Evolutionary conservation across 345 rosid genomes (phyloP), one percentile per base, ranked within the genome.

Genomic region (Camelina sativa): DNA sequence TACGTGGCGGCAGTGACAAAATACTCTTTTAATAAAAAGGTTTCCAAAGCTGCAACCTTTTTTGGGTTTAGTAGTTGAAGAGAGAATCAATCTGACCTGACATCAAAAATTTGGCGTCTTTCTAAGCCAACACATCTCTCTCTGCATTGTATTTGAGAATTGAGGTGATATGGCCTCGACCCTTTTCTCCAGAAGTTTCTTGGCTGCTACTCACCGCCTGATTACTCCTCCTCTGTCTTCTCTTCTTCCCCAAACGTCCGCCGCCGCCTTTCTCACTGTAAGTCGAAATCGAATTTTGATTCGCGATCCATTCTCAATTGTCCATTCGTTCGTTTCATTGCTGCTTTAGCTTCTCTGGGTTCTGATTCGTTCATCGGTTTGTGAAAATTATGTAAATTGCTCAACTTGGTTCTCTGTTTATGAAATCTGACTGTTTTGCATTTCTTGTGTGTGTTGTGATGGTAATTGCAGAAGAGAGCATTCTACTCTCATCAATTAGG

Each of bases 161-260:
- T 67, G 28, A 20, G 71, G 82, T 40, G 83, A 77, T 19, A 88
- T 90, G 90, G 90, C 93, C 47, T 81, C 90, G 11, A 8, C 86
- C 16, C 75, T 79, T 79, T 76, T 86, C 77, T 38, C 85, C 60
- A 82, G 86, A 70, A 35, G 75, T 25, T 71, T 88, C 22, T 47
- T 71, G 74, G 82, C 82, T 57, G 25, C 82, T 23, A 62, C 86
- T 65, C 84, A 70, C 74, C 89, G 93, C 68, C 40, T 86, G 69
- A 48, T 84, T 73, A 51, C 71, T 80, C 86, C 15, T 43, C 30
- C 22, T 70, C 84, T 70, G 6, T 80, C 66, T 61, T 65, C 65
- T 59, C 78, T 30, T 65, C 56, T 67, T 53, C 68, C 87, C 0
- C 76, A 34, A 52, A 85, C 73, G 51, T 46, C 80, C 40, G 65